A percentile compares a stretch with the other conserved stretches of the same genome.
Conservation (phyloP, 2,329 filamentous ascomycete species). For the Calcarisporium arbuscula region DNA sequence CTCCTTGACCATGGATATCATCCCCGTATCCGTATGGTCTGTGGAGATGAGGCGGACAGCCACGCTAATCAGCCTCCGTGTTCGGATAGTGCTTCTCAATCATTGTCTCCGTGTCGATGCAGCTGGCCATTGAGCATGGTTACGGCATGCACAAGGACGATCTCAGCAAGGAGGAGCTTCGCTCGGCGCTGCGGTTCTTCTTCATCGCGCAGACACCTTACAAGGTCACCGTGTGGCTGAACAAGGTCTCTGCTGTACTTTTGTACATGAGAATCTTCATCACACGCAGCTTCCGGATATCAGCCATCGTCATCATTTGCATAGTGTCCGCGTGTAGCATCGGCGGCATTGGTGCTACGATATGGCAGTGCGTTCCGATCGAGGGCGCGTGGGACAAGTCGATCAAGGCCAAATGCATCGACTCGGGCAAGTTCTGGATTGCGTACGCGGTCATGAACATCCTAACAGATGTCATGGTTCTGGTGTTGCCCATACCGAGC, state of each 20-base stretch:
- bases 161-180: slow-evolving; percentile 20
- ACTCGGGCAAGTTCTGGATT: slow-evolving; percentile 36
- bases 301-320: slow-evolving; percentile 29
- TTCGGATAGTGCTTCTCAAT: slow-evolving; percentile 24
- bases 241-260: slow-evolving; percentile 42
- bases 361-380: slow-evolving; percentile 42
- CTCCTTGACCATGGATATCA: too few relatives aligned
- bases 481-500: slow-evolving; percentile 27
- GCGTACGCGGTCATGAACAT: slow-evolving; percentile 34
- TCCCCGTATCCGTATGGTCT: too few relatives aligned
- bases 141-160: slow-evolving; percentile 32
- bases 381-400: slow-evolving; percentile 33
- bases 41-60: too few relatives aligned
- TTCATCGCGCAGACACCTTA: slow-evolving; percentile 43
- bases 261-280: slow-evolving; percentile 45
- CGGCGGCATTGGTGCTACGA: slow-evolving; percentile 32
- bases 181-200: slow-evolving; percentile 28
- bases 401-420: slow-evolving; percentile 33
- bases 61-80: too few relatives aligned
- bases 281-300: slow-evolving; percentile 31
- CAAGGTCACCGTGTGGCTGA: slow-evolving; percentile 42
- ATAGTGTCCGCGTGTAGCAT: slow-evolving; percentile 36
- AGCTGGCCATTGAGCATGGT: slow-evolving; percentile 28
- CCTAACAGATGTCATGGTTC: slow-evolving; percentile 28
- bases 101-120: slow-evolving; percentile 25